Evolutionary conservation across 1,284 basidiomycete genomes (phyloP).

Genomic region (Amylostereum chailletii): DNA sequence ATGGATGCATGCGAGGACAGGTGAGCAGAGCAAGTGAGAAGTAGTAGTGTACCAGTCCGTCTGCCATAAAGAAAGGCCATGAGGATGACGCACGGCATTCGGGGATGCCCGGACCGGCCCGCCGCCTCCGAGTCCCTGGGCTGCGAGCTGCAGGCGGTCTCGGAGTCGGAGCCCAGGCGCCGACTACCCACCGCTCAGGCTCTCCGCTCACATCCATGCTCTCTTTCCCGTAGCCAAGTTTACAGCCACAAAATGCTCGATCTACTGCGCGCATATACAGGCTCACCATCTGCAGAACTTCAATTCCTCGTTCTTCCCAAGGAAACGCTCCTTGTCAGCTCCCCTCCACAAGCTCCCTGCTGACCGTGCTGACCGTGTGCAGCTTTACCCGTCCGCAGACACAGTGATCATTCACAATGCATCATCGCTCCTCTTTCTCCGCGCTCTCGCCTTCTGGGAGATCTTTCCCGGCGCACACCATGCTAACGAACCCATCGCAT

Average conservation of each 20-base stretch:
- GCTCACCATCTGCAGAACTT: slow-evolving; percentile 46
- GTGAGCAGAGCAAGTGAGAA: not conserved
- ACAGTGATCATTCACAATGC: slow-evolving; percentile 63
- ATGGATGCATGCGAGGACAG: slow-evolving; percentile 14
- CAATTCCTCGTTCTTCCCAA: slow-evolving; percentile 47
- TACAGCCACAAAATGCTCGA: slow-evolving; percentile 37
- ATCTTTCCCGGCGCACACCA: slow-evolving; percentile 55
- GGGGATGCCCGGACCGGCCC: no score
- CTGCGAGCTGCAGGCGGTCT: no score
- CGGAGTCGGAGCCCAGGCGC: not conserved
- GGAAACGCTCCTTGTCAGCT: slow-evolving; percentile 49
- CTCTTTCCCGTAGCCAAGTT: no score
- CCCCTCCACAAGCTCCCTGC: not conserved
- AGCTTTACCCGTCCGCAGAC: slow-evolving; percentile 69
- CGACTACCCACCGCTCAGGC: not conserved
- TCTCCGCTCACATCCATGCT: not conserved
- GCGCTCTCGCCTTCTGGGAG: slow-evolving; percentile 68
- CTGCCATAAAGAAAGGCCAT: no score
- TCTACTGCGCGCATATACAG: slow-evolving; percentile 47
- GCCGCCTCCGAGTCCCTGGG: no score
- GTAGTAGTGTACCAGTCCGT: no score
- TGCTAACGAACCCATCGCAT: slow-evolving; percentile 39
- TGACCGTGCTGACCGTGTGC: slow-evolving; percentile 3
- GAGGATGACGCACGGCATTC: no score
- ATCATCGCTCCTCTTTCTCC: slow-evolving; percentile 45